Percentiles rank a stretch among this genome's conserved stretches.
phyloP scores from a whole-genome alignment of 805 yeast genomes.

The Naumovozyma dairenensis region DNA sequence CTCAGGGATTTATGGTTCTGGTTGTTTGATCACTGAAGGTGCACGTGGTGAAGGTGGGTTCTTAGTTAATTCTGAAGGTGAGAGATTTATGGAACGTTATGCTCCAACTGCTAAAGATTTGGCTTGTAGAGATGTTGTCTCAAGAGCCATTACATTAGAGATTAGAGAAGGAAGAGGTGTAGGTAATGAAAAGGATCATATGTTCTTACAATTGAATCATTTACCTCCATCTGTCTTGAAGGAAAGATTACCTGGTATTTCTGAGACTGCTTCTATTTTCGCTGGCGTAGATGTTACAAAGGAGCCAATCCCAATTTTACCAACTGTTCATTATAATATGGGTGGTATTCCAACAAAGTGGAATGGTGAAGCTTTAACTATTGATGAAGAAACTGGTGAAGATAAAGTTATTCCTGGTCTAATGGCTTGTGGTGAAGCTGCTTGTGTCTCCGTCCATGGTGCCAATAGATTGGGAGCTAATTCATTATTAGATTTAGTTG shows the following conservation, averaged over 20 bases:
- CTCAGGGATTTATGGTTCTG: slow-evolving; percentile 98
- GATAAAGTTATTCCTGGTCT: slow-evolving; percentile 89
- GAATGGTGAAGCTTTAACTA: slow-evolving; percentile 86
- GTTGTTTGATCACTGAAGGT: slow-evolving; percentile 98
- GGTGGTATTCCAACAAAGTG: slow-evolving; percentile 99
- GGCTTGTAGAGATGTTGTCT: slow-evolving; percentile 97
- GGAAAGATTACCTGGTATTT: slow-evolving; percentile 97
- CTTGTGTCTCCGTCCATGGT: slow-evolving; percentile 98
- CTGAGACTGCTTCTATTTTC: slow-evolving; percentile 95
- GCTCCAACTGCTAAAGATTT: slow-evolving; percentile 98
- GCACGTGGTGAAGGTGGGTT: slow-evolving; percentile 99
- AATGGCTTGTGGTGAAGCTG: slow-evolving; percentile 97
- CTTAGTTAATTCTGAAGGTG: slow-evolving; percentile 93
- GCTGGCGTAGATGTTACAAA: slow-evolving; percentile 99
- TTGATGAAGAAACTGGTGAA: slow-evolving; percentile 72
- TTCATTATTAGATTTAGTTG: slow-evolving; percentile 91
- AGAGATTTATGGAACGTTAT: slow-evolving; percentile 98
- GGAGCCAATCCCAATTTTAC: slow-evolving; percentile 97
- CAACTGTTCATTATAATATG: slow-evolving; percentile 98
- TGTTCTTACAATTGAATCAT: slow-evolving; percentile 87
- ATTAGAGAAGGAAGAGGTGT: slow-evolving; percentile 99
- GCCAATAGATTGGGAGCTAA: slow-evolving; percentile 99
- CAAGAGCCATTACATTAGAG: slow-evolving; percentile 97
- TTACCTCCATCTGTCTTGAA: slow-evolving; percentile 83
- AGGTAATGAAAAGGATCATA: slow-evolving; percentile 92